Evolutionary conservation across 2,329 filamentous ascomycete species (phyloP).

Genomic region (Nemania sp.): DNA sequence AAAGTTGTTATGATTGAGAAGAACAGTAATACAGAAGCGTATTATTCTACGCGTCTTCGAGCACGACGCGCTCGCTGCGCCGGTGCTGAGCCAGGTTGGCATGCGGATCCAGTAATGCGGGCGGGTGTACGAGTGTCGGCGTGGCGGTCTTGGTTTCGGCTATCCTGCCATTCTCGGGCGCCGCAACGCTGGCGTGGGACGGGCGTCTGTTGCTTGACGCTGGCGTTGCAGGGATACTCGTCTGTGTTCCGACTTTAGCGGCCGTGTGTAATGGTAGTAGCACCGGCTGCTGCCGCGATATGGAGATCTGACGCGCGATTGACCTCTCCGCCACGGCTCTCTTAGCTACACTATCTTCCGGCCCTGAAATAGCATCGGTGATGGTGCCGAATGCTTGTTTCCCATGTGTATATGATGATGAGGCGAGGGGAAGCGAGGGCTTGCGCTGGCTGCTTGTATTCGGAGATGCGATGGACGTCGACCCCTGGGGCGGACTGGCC

Average conservation of each 20-base stretch:
- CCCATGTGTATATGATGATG: slow-evolving; percentile 41
- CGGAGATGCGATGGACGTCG: slow-evolving; percentile 37
- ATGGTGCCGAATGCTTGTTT: slow-evolving; percentile 41
- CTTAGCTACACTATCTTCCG: slow-evolving; percentile 36
- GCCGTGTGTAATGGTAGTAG: slow-evolving; percentile 55
- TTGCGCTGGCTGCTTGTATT: slow-evolving; percentile 36
- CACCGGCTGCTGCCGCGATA: slow-evolving; percentile 64
- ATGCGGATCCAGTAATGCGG: slow-evolving; percentile 39
- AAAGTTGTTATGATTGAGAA: too few relatives aligned
- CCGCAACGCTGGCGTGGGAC: slow-evolving; percentile 10
- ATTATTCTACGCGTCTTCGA: slow-evolving; percentile 53
- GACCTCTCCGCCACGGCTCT: slow-evolving; percentile 65
- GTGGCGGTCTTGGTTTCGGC: slow-evolving; percentile 48
- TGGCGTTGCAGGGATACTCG: slow-evolving; percentile 3
- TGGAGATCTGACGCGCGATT: slow-evolving; percentile 69
- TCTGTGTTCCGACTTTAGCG: slow-evolving; percentile 6
- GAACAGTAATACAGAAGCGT: too few relatives aligned
- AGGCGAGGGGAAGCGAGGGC: slow-evolving; percentile 36
- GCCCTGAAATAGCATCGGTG: slow-evolving; percentile 40
- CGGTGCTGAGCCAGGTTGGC: slow-evolving; percentile 43
- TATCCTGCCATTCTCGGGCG: slow-evolving; percentile 40
- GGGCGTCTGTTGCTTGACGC: slow-evolving; percentile 9
- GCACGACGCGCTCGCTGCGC: slow-evolving; percentile 57
- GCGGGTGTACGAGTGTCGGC: slow-evolving; percentile 50
- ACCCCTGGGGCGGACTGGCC: slow-evolving; percentile 45